phyloP scores from a whole-genome alignment of 495 filamentous ascomycete species.

The Pyrenopolyporus hunteri region DNA sequence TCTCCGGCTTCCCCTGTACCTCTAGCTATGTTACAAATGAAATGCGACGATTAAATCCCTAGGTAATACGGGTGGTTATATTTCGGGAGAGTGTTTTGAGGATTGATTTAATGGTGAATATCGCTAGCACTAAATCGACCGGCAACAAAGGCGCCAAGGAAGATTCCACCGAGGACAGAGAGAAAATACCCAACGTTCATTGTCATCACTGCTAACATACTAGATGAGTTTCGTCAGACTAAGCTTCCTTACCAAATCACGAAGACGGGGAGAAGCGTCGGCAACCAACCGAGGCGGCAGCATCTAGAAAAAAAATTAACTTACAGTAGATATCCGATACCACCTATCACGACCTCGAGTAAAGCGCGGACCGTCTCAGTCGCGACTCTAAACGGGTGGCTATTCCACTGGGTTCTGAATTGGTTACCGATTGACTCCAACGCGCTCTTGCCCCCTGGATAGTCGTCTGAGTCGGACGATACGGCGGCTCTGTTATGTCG shows the following conservation, averaged over 20 bases:
- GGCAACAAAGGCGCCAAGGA: slow-evolving; percentile 73
- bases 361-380: slow-evolving; percentile 33
- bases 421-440: slow-evolving; percentile 16
- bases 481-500: slow-evolving; percentile 5
- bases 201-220: slow-evolving; percentile 92
- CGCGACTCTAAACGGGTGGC: slow-evolving; percentile 31
- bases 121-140: slow-evolving; percentile 50
- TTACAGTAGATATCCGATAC: slow-evolving; percentile 80
- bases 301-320: slow-evolving; percentile 30
- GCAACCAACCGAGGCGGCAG: too few species aligned
- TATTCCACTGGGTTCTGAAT: slow-evolving; percentile 22
- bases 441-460: slow-evolving; percentile 24
- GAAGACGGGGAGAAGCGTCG: neutral
- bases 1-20: too few species aligned
- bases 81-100: neutral
- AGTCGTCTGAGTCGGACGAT: slow-evolving; percentile 28
- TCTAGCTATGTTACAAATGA: too few species aligned
- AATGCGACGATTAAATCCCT: too few species aligned
- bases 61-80: too few species aligned
- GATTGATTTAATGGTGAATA: slow-evolving; percentile 18
- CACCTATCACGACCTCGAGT: slow-evolving; percentile 65
- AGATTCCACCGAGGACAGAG: slow-evolving; percentile 75
- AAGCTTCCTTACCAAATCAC: too few species aligned
- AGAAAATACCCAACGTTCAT: slow-evolving; percentile 88
- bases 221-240: slow-evolving; percentile 39